A percentile compares a stretch with the other conserved stretches of the same genome.
These are phyloP conservation scores for Bruguiera sexangula DNA, from an alignment of 345 rosid genomes.

Conservation along the genomic window DNA sequence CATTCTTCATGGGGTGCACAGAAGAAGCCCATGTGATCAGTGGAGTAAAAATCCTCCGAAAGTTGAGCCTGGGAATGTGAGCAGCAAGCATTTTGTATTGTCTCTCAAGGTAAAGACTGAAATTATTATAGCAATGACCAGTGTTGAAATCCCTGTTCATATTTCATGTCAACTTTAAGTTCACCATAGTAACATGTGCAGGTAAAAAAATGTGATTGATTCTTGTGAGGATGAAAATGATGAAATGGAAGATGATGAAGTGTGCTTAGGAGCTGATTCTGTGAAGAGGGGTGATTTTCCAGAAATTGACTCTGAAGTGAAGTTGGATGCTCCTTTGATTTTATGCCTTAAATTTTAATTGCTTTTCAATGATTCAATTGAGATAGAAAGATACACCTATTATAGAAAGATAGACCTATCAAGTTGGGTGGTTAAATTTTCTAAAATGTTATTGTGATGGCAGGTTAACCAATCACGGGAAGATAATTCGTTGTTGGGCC, in stretches of 20 bases:
- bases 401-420: background rate
- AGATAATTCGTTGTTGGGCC: conserved; percentile 56
- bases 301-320: conserved; percentile 83
- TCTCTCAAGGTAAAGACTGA: conserved; percentile 63
- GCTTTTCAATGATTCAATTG: background rate
- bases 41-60: conserved; percentile 88
- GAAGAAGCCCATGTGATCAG: conserved; percentile 62
- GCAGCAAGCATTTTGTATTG: conserved; percentile 87
- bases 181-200: conserved; percentile 27
- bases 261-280: conserved; percentile 64
- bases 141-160: conserved; percentile 7
- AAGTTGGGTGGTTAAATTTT: background rate
- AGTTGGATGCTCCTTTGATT: conserved; percentile 6
- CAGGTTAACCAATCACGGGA: conserved; percentile 68
- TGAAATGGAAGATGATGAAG: conserved; percentile 66
- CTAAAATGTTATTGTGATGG: conserved; percentile 16
- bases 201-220: conserved; percentile 94
- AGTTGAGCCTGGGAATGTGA: conserved; percentile 94
- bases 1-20: conserved; percentile 78
- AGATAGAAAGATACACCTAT: background rate
- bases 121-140: conserved; percentile 5
- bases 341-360: conserved; percentile 5
- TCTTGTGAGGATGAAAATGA: conserved; percentile 89
- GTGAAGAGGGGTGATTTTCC: conserved; percentile 52
- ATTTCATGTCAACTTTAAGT: background rate